Conservation (phyloP, 2,329 filamentous ascomycete species). For the Clonostachys solani region DNA sequence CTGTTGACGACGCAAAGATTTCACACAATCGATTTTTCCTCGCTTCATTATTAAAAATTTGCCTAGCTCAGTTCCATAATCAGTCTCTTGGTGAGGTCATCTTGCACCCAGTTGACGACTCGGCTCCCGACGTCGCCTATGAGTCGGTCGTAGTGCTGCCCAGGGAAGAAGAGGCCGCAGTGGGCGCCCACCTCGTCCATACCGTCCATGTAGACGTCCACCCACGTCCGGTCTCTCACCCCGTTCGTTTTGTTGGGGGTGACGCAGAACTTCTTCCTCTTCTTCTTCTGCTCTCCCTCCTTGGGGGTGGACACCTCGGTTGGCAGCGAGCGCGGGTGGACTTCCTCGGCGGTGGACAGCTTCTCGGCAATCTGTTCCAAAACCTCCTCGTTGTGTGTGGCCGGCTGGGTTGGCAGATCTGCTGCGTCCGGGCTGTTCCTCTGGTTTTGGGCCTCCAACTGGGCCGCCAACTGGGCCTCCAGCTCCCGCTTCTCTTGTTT, state of each 20-base stretch:
- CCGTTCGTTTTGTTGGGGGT: slow-evolving; percentile 55
- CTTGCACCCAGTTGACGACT: slow-evolving; percentile 66
- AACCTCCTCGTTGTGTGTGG: no score
- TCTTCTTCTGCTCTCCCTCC: slow-evolving; percentile 6
- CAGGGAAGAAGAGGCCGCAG: slow-evolving; percentile 73
- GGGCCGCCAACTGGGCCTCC: slow-evolving; percentile 10
- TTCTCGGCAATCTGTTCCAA: not conserved
- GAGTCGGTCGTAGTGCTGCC: slow-evolving; percentile 69
- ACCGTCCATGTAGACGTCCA: slow-evolving; percentile 74
- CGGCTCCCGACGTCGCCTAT: slow-evolving; percentile 69
- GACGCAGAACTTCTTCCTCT: slow-evolving; percentile 66
- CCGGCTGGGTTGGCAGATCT: no score
- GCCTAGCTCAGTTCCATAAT: slow-evolving; percentile 14
- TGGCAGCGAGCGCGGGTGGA: not conserved
- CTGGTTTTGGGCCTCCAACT: slow-evolving; percentile 7
- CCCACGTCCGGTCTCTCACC: slow-evolving; percentile 66
- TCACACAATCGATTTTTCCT: no score
- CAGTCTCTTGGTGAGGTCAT: slow-evolving; percentile 46
- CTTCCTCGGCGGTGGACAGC: not conserved
- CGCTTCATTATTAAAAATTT: no score
- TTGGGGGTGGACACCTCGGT: not conserved
- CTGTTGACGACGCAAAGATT: no score
- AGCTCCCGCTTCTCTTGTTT: slow-evolving; percentile 8
- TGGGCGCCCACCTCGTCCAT: slow-evolving; percentile 85
- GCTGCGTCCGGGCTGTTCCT: slow-evolving; percentile 1